Base-by-base conservation (phyloP, 2,329 filamentous ascomycete genomes). In the Neofusicoccum cordaticola region DNA sequence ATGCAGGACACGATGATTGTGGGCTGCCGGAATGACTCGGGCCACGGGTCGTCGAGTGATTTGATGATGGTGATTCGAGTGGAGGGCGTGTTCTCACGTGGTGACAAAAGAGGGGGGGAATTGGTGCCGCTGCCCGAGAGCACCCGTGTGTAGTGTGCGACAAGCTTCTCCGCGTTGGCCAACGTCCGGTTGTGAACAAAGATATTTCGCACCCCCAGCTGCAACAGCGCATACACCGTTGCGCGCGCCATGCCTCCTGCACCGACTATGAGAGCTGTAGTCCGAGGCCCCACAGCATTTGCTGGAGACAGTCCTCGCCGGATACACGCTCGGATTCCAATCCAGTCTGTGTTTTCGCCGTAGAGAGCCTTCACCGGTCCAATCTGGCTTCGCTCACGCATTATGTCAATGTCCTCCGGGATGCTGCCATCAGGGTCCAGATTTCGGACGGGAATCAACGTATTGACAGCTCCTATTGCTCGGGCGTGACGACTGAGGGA, bases 271-370 rank as follows among this genome's bases (percentile, higher is more conserved):
- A 87, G 73, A 13, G 80, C 84, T 4, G 83, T 83, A 0, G 80
- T 83, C 52, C 78, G 82, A 9, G 79, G 74, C 5, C 83, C 81
- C 39, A 87, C 83, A 0, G 83, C 82, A 66, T 87, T 87, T 3
- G 89, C 88, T 0, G 90, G 90, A 0, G 90, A 92, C 1, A 93
- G 80, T 1, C 90, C 90, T 37, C 89, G 83, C 5, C 88, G 84
- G 47, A 93, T 85, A 71, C 89, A 92, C 2, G 88, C 89, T 62
- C 88, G 82, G 47, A 93, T 90, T 4, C 90, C 90, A 39, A 92
- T 89, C 88, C 90, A 93, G 73, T 93, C 90, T 0, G 90, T 93
- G 66, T 93, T 93, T 65, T 93, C 90, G 1, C 90, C 91, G 67
- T 92, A 91, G 0, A 93, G 80, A 0, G 88, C 89, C 67, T 85